phyloP scores from a whole-genome alignment of 306 rosid species.

The Carpinus fangiana region DNA sequence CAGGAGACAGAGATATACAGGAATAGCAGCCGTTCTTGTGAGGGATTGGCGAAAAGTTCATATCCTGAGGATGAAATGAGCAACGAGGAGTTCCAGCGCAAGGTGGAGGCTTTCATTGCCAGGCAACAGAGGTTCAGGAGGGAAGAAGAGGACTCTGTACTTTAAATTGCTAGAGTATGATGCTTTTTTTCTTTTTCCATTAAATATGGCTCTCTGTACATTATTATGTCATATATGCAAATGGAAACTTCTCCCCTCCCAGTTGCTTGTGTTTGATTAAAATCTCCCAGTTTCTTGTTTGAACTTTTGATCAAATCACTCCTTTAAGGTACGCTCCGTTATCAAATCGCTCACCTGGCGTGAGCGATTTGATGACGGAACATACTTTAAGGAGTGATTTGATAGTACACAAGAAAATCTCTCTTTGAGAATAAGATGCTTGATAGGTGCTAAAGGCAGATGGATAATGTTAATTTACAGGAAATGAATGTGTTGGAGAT shows the following conservation, averaged over 20 bases:
- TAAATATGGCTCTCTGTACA: neutral
- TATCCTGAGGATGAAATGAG: slow-evolving; percentile 64
- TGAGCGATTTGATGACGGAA: no score
- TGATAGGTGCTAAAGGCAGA: neutral
- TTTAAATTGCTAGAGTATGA: neutral
- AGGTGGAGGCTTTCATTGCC: slow-evolving; percentile 83
- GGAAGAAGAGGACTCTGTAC: slow-evolving; percentile 43
- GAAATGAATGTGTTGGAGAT: neutral
- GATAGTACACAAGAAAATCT: no score
- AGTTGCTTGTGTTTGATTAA: slow-evolving; percentile 3
- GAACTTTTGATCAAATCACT: no score
- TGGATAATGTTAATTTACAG: neutral
- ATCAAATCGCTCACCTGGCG: no score
- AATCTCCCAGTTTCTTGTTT: neutral
- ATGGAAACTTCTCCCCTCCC: neutral
- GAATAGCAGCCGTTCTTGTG: slow-evolving; percentile 15
- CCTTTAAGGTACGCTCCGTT: no score
- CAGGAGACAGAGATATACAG: slow-evolving; percentile 55
- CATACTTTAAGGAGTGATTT: no score
- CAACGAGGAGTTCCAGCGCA: slow-evolving; percentile 74
- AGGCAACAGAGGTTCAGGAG: slow-evolving; percentile 64
- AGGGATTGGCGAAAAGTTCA: slow-evolving; percentile 11
- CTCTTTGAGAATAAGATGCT: neutral
- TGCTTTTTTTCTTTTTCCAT: neutral
- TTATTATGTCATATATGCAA: neutral